Conservation (phyloP, 176 grass and related monocot genomes). For the Triticum dicoccoides region DNA sequence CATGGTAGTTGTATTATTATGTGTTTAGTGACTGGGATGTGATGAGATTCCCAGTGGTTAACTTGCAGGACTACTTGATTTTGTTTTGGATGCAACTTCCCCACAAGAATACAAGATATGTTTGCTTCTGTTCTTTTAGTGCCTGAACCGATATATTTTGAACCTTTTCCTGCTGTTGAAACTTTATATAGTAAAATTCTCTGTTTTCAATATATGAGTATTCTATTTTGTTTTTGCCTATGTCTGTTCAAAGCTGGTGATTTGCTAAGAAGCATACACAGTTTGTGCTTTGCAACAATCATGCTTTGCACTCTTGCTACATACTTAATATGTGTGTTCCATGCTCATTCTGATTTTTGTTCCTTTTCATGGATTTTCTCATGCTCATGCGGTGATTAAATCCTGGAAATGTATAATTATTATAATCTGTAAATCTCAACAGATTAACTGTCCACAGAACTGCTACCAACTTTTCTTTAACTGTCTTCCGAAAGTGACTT, state of each 20-base stretch:
- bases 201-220: background rate
- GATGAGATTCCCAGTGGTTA: background rate
- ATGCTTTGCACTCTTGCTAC: background rate
- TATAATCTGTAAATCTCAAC: slow-evolving; percentile 11
- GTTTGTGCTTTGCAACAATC: slow-evolving; percentile 13
- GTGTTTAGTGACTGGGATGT: background rate
- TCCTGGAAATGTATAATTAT: background rate
- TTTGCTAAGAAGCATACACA: slow-evolving; percentile 12
- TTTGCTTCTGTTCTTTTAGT: background rate
- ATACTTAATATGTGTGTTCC: background rate
- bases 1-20: background rate
- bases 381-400: background rate
- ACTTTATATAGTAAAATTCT: slow-evolving; percentile 1
- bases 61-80: slow-evolving; percentile 2
- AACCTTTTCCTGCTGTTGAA: background rate
- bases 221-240: background rate
- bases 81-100: slow-evolving; percentile 16
- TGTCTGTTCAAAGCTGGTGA: slow-evolving; percentile 2
- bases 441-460: background rate
- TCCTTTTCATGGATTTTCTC: background rate
- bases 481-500: slow-evolving; percentile 9
- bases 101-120: background rate
- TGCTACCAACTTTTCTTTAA: slow-evolving; percentile 22
- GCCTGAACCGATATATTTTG: background rate
- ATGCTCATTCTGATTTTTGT: slow-evolving; percentile 2